Percentiles rank a stretch among this genome's conserved stretches.
These are phyloP conservation scores for Urtica urens DNA, from an alignment of 306 rosid species.

Conservation along the genomic window DNA sequence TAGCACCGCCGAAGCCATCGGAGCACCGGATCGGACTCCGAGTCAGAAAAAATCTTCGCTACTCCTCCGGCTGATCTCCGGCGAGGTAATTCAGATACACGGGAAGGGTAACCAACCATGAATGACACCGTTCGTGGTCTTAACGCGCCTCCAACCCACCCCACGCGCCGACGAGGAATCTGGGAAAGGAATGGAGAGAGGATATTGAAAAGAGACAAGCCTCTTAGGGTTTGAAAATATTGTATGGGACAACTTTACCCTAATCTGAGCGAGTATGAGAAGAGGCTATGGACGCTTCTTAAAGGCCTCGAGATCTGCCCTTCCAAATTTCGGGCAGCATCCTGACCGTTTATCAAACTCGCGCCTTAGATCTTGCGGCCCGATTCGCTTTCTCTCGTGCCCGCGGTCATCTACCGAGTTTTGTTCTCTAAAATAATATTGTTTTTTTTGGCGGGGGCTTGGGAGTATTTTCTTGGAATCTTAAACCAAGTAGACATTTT, in stretches of 20 bases:
- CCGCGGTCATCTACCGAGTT: slow-evolving; percentile 25
- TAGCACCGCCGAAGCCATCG: slow-evolving; percentile 80
- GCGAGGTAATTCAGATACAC: slow-evolving; percentile 32
- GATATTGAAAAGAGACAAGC: neutral
- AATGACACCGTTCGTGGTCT: slow-evolving; percentile 1
- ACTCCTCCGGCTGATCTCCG: slow-evolving; percentile 32
- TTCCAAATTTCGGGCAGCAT: slow-evolving; percentile 30
- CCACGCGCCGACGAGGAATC: slow-evolving; percentile 27
- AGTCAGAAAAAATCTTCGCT: slow-evolving; percentile 15
- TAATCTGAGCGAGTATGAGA: slow-evolving; percentile 56
- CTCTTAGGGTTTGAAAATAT: slow-evolving; percentile 42
- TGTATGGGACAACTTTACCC: slow-evolving; percentile 40
- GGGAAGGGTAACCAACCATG: slow-evolving; percentile 23
- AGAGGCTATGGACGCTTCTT: slow-evolving; percentile 49
- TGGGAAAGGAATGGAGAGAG: neutral
- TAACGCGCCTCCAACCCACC: slow-evolving; percentile 19
- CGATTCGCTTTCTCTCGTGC: neutral
- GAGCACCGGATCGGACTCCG: slow-evolving; percentile 10
- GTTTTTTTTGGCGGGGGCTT: neutral
- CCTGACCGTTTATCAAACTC: slow-evolving; percentile 1
- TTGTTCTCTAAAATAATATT: neutral
- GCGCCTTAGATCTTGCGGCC: slow-evolving; percentile 21
- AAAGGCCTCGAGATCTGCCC: slow-evolving; percentile 94
- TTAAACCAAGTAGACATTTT: neutral
- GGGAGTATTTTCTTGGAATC: neutral